Evolutionary conservation across 305 asterid genomes (phyloP).

Genomic region (Ilex paraguariensis): DNA sequence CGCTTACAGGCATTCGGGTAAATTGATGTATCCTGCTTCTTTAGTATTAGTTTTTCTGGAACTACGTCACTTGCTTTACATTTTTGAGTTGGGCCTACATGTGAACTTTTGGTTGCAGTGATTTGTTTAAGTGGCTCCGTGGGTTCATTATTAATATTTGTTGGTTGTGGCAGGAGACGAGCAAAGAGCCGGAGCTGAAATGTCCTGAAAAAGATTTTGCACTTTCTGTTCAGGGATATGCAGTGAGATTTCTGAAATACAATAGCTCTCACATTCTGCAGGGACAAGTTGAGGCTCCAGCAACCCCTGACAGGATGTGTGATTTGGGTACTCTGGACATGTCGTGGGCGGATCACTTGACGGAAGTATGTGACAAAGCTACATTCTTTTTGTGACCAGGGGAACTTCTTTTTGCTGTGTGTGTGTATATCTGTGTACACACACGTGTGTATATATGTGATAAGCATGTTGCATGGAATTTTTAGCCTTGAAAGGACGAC

Average conservation of each 20-base stretch:
- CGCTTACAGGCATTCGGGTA: slow-evolving; percentile 9
- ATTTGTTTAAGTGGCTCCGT: too few relatives aligned
- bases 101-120: too few relatives aligned
- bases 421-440: too few relatives aligned
- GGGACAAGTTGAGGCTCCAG: slow-evolving; percentile 47
- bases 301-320: slow-evolving; percentile 57
- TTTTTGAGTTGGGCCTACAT: too few relatives aligned
- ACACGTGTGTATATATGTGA: too few relatives aligned
- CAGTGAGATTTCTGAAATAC: slow-evolving; percentile 53
- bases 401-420: too few relatives aligned
- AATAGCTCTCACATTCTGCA: slow-evolving; percentile 31
- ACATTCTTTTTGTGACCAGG: too few relatives aligned
- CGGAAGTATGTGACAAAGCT: slow-evolving; percentile 45
- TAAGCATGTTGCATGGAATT: too few relatives aligned
- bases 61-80: too few relatives aligned
- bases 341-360: slow-evolving; percentile 50
- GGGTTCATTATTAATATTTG: not conserved
- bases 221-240: slow-evolving; percentile 62
- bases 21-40: slow-evolving; percentile 10
- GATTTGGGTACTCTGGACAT: slow-evolving; percentile 46
- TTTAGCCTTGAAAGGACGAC: too few relatives aligned
- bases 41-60: not conserved
- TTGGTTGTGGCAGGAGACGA: slow-evolving; percentile 51
- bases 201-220: slow-evolving; percentile 31
- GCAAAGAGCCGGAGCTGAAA: slow-evolving; percentile 36